Evolutionary conservation across 805 yeast species (phyloP).

Genomic region (Kluyveromyces nonfermentans): DNA sequence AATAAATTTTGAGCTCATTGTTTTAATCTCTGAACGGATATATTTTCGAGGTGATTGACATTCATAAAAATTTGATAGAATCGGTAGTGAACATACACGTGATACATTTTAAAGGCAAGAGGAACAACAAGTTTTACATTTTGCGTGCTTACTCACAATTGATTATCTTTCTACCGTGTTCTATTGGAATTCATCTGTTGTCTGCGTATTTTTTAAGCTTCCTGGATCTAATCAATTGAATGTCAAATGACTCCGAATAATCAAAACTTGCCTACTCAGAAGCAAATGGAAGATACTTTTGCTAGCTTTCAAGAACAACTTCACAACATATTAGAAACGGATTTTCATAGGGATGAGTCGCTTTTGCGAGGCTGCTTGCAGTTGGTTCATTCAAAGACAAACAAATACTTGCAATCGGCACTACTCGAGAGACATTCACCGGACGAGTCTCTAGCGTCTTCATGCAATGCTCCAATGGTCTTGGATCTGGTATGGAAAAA

Average conservation of each 20-base stretch:
- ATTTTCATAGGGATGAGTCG: slow-evolving; percentile 16
- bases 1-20: not conserved
- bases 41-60: not conserved
- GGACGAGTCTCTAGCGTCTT: not conserved
- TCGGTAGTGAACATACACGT: not conserved
- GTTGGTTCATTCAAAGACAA: slow-evolving; percentile 23
- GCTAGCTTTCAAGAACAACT: not conserved
- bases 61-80: not conserved
- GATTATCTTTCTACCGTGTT: not conserved
- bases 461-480: slow-evolving; percentile 10
- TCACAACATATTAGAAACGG: slow-evolving; percentile 8
- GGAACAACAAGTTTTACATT: too few species aligned
- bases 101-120: not conserved
- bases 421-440: not conserved
- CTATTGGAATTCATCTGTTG: not conserved
- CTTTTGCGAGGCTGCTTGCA: slow-evolving; percentile 20
- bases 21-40: not conserved
- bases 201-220: not conserved
- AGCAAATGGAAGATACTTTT: slow-evolving; percentile 1
- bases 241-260: not conserved
- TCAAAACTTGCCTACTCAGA: not conserved
- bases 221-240: not conserved
- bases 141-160: not conserved
- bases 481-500: slow-evolving; percentile 31
- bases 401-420: slow-evolving; percentile 10